Conservation (phyloP, 176 grass and related monocot species). For the Ensete ventricosum region DNA sequence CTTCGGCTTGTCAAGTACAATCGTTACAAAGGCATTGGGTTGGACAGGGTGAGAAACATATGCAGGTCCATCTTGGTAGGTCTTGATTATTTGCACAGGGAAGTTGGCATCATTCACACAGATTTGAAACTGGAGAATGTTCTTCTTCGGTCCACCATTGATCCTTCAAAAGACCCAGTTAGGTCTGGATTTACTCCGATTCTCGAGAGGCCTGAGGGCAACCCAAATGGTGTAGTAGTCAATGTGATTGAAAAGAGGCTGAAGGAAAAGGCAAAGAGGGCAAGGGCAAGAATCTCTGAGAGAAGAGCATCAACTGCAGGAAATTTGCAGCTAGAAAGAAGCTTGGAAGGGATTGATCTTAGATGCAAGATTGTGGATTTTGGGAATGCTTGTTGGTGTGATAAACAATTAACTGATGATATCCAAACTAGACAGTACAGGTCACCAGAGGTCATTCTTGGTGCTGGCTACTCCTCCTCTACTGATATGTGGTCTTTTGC, state of each 20-base stretch:
- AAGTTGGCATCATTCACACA: constrained; percentile 87
- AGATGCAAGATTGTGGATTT: constrained; percentile 97
- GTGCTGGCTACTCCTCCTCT: constrained; percentile 63
- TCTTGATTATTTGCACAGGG: constrained; percentile 81
- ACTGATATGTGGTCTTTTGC: constrained; percentile 93
- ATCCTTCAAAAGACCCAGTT: constrained; percentile 79
- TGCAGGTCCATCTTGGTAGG: constrained; percentile 86
- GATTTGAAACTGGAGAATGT: constrained; percentile 93
- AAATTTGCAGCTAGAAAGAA: constrained; percentile 41
- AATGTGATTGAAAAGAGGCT: constrained; percentile 75
- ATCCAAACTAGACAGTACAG: constrained; percentile 96
- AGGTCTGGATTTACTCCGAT: constrained; percentile 62
- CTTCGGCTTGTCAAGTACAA: constrained; percentile 88
- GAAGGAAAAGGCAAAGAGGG: constrained; percentile 75
- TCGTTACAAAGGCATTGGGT: constrained; percentile 81
- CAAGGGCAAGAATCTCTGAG: constrained; percentile 81
- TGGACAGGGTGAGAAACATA: constrained; percentile 54
- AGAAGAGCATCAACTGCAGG: constrained; percentile 55
- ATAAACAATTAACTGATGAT: constrained; percentile 86
- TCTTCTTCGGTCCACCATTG: constrained; percentile 82
- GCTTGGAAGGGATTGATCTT: constrained; percentile 81
- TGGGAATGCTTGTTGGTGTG: constrained; percentile 89
- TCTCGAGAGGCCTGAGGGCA: constrained; percentile 75
- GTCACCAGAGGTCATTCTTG: constrained; percentile 76
- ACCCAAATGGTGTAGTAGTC: constrained; percentile 45